phyloP scores from a whole-genome alignment of 164 flowering plant genomes.

The Sedum album region DNA sequence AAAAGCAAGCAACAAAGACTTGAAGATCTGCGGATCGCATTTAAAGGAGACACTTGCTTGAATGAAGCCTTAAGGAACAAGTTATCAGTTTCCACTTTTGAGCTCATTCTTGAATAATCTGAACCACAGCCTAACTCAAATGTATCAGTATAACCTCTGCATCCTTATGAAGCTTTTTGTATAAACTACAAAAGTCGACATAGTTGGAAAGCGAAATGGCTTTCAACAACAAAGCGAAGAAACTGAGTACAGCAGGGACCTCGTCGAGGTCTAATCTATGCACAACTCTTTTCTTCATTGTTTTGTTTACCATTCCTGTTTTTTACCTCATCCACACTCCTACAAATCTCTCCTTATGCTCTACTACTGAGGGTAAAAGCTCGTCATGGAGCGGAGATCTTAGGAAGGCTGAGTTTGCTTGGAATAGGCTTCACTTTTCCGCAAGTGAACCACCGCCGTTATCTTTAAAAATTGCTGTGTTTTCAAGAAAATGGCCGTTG shows the following conservation, averaged over 20 bases:
- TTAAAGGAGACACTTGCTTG: no score
- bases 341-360: conserved; percentile 22
- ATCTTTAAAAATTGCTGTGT: conserved; percentile 65
- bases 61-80: no score
- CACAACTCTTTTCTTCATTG: conserved; percentile 55
- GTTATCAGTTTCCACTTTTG: no score
- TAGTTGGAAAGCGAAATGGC: conserved; percentile 17
- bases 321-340: conserved; percentile 53
- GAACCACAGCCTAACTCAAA: no score
- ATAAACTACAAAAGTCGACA: background rate
- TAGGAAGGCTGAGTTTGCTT: conserved; percentile 53
- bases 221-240: conserved; percentile 31
- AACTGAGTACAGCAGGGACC: conserved; percentile 22
- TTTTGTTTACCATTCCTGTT: conserved; percentile 59
- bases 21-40: no score
- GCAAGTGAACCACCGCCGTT: conserved; percentile 19
- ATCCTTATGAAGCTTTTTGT: background rate
- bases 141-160: background rate
- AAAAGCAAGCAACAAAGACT: no score
- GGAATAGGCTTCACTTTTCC: conserved; percentile 55
- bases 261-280: conserved; percentile 29
- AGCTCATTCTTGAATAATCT: no score
- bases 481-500: conserved; percentile 82
- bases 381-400: conserved; percentile 83
- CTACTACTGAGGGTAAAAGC: conserved; percentile 10